These are phyloP conservation scores for Gamsiella multidivaricata DNA, from an alignment of 192 early-diverging fungal species.

Conservation along the genomic window DNA sequence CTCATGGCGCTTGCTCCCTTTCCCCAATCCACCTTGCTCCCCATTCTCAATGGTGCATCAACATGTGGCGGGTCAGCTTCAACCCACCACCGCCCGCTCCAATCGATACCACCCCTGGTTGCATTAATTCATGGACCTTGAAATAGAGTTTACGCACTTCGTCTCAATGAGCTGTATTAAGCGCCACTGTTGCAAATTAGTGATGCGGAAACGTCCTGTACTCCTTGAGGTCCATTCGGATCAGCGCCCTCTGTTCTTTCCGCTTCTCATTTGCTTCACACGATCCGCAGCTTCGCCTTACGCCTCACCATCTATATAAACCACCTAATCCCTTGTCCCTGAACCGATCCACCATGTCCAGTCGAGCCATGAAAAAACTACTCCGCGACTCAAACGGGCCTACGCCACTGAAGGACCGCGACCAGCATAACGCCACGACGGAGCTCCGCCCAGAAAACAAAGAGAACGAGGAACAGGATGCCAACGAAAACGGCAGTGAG, in stretches of 20 bases:
- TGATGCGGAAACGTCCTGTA: no score
- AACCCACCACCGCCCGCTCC: no score
- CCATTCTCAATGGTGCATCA: no score
- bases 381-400: constrained; percentile 43
- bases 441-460: not conserved
- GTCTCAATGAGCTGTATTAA: no score
- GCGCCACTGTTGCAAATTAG: no score
- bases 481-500: constrained; percentile 53
- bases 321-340: not conserved
- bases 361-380: constrained; percentile 53
- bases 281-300: constrained; percentile 3
- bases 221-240: constrained; percentile 9
- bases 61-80: no score
- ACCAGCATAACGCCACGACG: constrained; percentile 5
- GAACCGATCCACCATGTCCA: constrained; percentile 36
- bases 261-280: not conserved
- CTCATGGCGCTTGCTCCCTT: no score
- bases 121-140: no score
- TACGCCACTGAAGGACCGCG: constrained; percentile 26
- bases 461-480: constrained; percentile 6
- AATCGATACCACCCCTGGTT: no score
- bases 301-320: constrained; percentile 4
- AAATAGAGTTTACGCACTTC: no score
- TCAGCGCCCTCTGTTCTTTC: constrained; percentile 5
- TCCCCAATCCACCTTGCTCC: no score